Base-by-base conservation (phyloP, 2,329 filamentous ascomycete species). In the Leptographium lundbergii region DNA sequence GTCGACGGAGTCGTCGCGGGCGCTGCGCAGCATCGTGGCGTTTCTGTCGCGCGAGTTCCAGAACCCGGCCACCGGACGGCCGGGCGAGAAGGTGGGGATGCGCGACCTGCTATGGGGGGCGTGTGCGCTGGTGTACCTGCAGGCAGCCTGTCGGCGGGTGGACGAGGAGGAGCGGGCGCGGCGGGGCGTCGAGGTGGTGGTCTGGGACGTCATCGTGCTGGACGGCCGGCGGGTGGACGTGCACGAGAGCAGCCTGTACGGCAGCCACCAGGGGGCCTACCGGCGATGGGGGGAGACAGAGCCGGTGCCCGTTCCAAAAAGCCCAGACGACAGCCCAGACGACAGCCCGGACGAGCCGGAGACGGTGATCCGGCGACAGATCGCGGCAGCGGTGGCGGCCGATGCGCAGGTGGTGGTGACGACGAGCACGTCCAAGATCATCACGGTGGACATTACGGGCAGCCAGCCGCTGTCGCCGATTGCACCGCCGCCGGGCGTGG, bases 121-220 rank as follows among this genome's bases (percentile, higher is more conserved):
- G 7, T 80, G 78, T 61, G 81, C 81, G 17, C 70, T 87, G 59
- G 81, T 82, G 5, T 82, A 85, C 60, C 70, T 87, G 25, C 84
- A 86, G 66, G 74, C 76, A 57, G 77, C 75, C 66, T 84, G 81
- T 61, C 75, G 75, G 57, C 77, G 74, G 51, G 71, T 76, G 36
- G 73, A 77, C 7, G 76, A 79, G 24, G 75, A 79, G 54, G 79
- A 84, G 63, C 69, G 68, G 7, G 71, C 73, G 27, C 72, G 74
- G 1, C 70, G 76, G 9, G 72, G 72, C 13, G 73, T 74, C 22
- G 81, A 85, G 59, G 80, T 85, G 61, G 70, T 81, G 2, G 73
- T 87, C 10, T 87, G 84, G 84, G 84, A 87, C 65, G 79, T 86
- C 3, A 81, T 87, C 9, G 80, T 87, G 0, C 71, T 85, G 19